These are phyloP conservation scores for Fusarium sp. DNA, from an alignment of 2,329 filamentous ascomycete species.

Conservation along the genomic window DNA sequence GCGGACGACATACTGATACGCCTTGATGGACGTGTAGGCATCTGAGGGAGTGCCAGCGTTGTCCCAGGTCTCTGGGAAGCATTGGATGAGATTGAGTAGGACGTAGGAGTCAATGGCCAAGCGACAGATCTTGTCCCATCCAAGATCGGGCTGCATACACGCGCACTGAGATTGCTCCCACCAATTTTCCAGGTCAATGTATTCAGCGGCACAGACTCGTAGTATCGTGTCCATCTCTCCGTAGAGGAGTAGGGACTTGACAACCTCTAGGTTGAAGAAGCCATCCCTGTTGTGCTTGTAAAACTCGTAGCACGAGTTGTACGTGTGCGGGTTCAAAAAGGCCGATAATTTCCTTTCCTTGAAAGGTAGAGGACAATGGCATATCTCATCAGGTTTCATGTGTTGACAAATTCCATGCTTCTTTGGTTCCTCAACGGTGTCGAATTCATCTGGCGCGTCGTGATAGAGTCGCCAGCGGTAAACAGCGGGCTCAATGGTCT, in stretches of 20 bases:
- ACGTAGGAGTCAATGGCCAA: not conserved
- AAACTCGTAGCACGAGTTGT: not conserved
- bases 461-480: not conserved
- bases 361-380: not conserved
- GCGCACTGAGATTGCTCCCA: not conserved
- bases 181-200: not conserved
- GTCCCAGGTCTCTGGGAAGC: not conserved
- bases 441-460: not conserved
- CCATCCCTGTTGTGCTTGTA: not conserved
- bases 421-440: not conserved
- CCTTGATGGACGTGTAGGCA: not conserved
- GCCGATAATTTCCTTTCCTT: constrained; percentile 15
- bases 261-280: constrained; percentile 6
- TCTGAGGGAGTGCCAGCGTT: not conserved
- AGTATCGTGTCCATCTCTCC: constrained; percentile 16
- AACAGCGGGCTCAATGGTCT: not conserved
- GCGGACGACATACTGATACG: not conserved
- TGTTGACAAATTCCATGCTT: not conserved
- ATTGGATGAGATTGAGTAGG: constrained; percentile 1
- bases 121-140: not conserved
- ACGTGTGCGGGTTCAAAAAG: not conserved
- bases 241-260: constrained; percentile 4
- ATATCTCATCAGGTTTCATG: not conserved
- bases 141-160: not conserved
- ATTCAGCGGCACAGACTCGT: not conserved